Conservation (phyloP, 2,329 filamentous ascomycete genomes). For the Trichoderma sp. region DNA sequence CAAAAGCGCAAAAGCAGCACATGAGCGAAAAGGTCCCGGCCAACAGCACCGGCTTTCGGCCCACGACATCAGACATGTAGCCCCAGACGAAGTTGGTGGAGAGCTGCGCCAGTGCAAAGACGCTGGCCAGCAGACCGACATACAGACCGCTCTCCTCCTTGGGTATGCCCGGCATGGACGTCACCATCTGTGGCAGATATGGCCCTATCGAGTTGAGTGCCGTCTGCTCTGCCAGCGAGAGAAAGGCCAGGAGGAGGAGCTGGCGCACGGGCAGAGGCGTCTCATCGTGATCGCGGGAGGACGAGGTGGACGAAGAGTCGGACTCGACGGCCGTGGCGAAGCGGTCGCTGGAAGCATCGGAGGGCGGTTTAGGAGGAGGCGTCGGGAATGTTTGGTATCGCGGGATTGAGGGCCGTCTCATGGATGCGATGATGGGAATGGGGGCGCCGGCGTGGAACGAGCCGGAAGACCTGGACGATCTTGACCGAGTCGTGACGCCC, state of each 20-base stretch:
- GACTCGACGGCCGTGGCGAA: conserved; percentile 12
- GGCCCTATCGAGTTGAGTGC: conserved; percentile 95
- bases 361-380: conserved; percentile 64
- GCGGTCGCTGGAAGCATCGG: conserved; percentile 23
- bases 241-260: conserved; percentile 78
- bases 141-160: conserved; percentile 73
- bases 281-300: conserved; percentile 45
- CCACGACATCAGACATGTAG: conserved; percentile 61
- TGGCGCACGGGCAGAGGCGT: conserved; percentile 81
- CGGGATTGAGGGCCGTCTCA: conserved; percentile 44
- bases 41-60: conserved; percentile 72
- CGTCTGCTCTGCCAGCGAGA: conserved; percentile 91
- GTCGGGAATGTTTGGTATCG: conserved; percentile 83
- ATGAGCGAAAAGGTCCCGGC: conserved; percentile 80
- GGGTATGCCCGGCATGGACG: conserved; percentile 77
- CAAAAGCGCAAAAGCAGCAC: conserved; percentile 79
- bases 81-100: conserved; percentile 73
- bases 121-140: conserved; percentile 83
- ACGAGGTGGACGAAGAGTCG: conserved; percentile 27
- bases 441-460: conserved; percentile 54
- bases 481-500: conserved; percentile 22
- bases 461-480: conserved; percentile 41
- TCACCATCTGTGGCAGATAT: conserved; percentile 90
- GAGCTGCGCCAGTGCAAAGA: conserved; percentile 90
- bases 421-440: conserved; percentile 37